Percentiles rank a stretch among this genome's conserved stretches.
Evolutionary conservation across 2,329 filamentous ascomycete genomes (phyloP).

Genomic region (Thielaviopsis ethacetica): DNA sequence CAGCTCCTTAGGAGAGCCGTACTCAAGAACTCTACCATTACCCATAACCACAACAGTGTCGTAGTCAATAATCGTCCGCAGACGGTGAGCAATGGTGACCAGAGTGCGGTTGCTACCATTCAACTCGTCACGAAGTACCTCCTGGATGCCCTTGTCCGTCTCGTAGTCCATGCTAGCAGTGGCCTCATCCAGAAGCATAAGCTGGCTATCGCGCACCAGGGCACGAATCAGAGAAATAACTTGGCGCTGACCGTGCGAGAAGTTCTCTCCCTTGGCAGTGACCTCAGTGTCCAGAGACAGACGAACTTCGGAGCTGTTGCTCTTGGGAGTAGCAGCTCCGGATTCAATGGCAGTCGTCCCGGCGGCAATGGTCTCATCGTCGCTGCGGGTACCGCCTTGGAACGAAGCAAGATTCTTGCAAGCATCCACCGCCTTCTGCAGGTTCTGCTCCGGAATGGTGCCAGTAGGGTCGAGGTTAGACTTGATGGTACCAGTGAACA

Average conservation of each 20-base stretch:
- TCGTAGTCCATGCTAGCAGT: conserved; percentile 33
- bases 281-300: conserved; percentile 25
- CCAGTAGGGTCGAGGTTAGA: conserved; percentile 42
- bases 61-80: conserved; percentile 34
- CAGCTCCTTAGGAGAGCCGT: conserved; percentile 30
- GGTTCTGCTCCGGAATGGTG: conserved; percentile 28
- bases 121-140: conserved; percentile 30
- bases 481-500: conserved; percentile 27
- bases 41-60: conserved; percentile 34
- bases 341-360: conserved; percentile 9
- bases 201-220: conserved; percentile 28
- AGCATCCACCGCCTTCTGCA: conserved; percentile 43
- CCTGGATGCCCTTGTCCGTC: conserved; percentile 30
- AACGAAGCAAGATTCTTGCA: conserved; percentile 32
- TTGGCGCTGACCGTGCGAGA: conserved; percentile 32
- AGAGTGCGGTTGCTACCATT: conserved; percentile 27
- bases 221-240: conserved; percentile 31
- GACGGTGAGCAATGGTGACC: conserved; percentile 32
- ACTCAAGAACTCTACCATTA: conserved; percentile 28
- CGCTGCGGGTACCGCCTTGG: conserved; percentile 16
- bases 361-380: conserved; percentile 11
- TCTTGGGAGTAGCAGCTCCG: conserved; percentile 1
- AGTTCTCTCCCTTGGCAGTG: conserved; percentile 27
- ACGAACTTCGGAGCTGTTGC: conserved; percentile 13
- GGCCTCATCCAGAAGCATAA: conserved; percentile 33